Percentiles rank a stretch among this genome's conserved stretches.
Evolutionary conservation across 306 rosid genomes (phyloP).

Genomic region (Vigna radiata): DNA sequence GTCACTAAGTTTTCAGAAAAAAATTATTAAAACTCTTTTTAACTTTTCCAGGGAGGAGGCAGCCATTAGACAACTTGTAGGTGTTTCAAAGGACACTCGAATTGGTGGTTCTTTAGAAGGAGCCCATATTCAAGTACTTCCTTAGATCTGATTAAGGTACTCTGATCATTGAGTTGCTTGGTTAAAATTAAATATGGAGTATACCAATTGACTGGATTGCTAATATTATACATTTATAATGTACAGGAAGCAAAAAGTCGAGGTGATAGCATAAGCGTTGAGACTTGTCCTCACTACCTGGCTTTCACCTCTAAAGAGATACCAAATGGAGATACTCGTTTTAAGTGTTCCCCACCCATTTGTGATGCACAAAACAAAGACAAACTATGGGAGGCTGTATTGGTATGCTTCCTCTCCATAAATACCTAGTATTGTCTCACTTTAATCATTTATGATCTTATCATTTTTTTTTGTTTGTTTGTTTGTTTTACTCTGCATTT

Average conservation of each 20-base stretch:
- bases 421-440: not conserved
- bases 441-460: slow-evolving; percentile 5
- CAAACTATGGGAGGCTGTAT: slow-evolving; percentile 80
- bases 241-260: slow-evolving; percentile 76
- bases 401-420: slow-evolving; percentile 54
- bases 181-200: not conserved
- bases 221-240: slow-evolving; percentile 31
- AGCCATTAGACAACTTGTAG: slow-evolving; percentile 78
- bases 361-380: slow-evolving; percentile 78
- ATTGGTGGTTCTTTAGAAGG: slow-evolving; percentile 82
- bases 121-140: slow-evolving; percentile 89
- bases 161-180: not conserved
- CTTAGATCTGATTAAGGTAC: slow-evolving; percentile 83
- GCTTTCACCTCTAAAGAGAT: slow-evolving; percentile 87
- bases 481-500: slow-evolving; percentile 38
- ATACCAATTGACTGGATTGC: slow-evolving; percentile 22
- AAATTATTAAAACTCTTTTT: slow-evolving; percentile 7
- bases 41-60: slow-evolving; percentile 80
- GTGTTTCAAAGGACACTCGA: slow-evolving; percentile 75
- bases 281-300: slow-evolving; percentile 91
- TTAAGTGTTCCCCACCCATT: slow-evolving; percentile 94
- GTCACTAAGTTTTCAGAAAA: slow-evolving; percentile 15
- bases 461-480: not conserved
- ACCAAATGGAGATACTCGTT: slow-evolving; percentile 81
- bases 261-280: slow-evolving; percentile 87